Evolutionary conservation across 108 stramenopile species (phyloP).

Genomic region (Fistulifera pelliculosa): DNA sequence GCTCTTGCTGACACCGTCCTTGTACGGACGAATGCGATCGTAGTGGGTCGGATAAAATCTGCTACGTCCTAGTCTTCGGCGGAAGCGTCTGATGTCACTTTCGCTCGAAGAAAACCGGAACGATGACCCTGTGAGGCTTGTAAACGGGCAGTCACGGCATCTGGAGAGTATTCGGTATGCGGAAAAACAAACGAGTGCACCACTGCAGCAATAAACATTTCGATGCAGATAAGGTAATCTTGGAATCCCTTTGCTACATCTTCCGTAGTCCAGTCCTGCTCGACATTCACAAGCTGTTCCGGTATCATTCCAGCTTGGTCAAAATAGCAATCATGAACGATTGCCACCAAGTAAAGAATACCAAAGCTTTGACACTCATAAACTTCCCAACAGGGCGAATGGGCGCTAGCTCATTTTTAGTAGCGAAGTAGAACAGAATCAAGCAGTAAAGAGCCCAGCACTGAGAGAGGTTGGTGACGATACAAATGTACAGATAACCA

Average conservation of each 20-base stretch:
- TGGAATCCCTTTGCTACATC: constrained; percentile 93
- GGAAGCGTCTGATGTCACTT: too few relatives aligned
- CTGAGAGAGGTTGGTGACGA: constrained; percentile 87
- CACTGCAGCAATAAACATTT: constrained; percentile 92
- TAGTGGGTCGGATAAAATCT: too few relatives aligned
- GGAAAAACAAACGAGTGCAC: constrained; percentile 92
- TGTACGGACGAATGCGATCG: too few relatives aligned
- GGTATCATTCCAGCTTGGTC: constrained; percentile 81
- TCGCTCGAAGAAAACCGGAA: too few relatives aligned
- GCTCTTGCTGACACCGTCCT: too few relatives aligned
- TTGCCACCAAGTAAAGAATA: constrained; percentile 98
- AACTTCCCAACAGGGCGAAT: constrained; percentile 95
- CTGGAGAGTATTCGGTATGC: constrained; percentile 76
- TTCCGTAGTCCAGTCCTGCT: constrained; percentile 64
- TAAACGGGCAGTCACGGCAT: constrained; percentile 46
- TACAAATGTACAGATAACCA: constrained; percentile 84
- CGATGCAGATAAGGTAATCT: constrained; percentile 95
- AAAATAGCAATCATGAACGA: constrained; percentile 74
- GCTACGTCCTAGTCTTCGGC: too few relatives aligned
- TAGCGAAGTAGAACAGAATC: constrained; percentile 90
- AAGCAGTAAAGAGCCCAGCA: constrained; percentile 95
- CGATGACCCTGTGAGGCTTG: constrained; percentile 19
- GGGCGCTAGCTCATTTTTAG: constrained; percentile 78
- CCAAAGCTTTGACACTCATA: constrained; percentile 86
- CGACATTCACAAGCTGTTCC: constrained; percentile 34